phyloP scores from a whole-genome alignment of 768 basidiomycete species.

The Phylloporus sp. region DNA sequence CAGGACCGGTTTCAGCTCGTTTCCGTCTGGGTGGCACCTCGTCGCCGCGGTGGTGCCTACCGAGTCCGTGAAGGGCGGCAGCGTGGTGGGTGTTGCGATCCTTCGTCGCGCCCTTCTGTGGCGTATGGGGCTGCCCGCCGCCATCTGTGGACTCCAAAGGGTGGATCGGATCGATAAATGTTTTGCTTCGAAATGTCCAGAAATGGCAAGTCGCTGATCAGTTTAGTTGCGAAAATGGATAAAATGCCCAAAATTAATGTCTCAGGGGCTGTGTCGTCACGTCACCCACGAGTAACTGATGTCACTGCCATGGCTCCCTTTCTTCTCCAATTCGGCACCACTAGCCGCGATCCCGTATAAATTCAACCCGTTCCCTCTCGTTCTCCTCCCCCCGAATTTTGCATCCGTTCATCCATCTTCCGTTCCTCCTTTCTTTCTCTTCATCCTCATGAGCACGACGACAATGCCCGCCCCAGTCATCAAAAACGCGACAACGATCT shows the following conservation, averaged over 20 bases:
- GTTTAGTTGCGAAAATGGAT: constrained; percentile 13
- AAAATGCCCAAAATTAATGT: constrained; percentile 19
- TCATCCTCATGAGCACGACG: constrained; percentile 17
- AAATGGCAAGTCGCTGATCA: constrained; percentile 1
- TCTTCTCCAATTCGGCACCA: constrained; percentile 25
- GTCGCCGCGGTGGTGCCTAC: constrained; percentile 4
- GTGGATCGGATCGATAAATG: constrained; percentile 20
- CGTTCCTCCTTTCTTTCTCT: not conserved
- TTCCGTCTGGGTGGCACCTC: constrained; percentile 2
- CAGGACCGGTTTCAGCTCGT: constrained; percentile 10
- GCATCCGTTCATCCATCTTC: constrained; percentile 4
- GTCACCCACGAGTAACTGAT: constrained; percentile 27
- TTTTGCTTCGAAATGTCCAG: constrained; percentile 1
- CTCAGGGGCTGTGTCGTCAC: constrained; percentile 26
- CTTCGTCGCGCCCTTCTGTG: constrained; percentile 12
- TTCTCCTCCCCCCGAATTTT: constrained; percentile 4
- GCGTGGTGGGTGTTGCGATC: not conserved
- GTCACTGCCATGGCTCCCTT: constrained; percentile 30
- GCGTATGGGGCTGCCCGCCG: constrained; percentile 14
- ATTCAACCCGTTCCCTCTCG: constrained; percentile 14
- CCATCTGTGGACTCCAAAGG: not conserved
- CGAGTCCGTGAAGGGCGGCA: not conserved
- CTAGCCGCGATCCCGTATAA: constrained; percentile 27
- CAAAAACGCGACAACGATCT: constrained; percentile 62
- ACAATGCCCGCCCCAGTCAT: constrained; percentile 36